Base-by-base conservation (phyloP, 768 basidiomycete genomes). In the Pholiota conissans region DNA sequence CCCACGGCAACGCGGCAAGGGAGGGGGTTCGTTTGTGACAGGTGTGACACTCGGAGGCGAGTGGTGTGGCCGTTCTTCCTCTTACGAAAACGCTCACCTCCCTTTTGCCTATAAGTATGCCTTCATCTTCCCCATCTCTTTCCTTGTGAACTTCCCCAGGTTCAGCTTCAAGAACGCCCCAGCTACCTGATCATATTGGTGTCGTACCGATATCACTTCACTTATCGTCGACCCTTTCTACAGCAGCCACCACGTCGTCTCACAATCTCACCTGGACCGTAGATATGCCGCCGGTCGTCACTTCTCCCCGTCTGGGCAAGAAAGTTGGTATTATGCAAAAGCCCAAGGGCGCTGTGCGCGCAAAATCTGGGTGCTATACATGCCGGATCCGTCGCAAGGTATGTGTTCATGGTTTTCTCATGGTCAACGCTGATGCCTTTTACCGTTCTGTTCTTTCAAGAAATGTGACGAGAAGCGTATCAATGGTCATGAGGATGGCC, bases 351-450 rank as follows among this genome's bases (percentile, higher is more conserved):
- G 86, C 89, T 55, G 83, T 87, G 27, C 86, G 91, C 69, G 91
- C 90, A 55, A 93, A 93, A 81, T 89, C 89, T 52, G 91, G 91
- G 62, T 93, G 91, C 71, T 93, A 91, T 75, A 93, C 91, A 56
- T 93, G 91, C 76, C 83, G 91, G 66, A 90, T 93, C 37, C 84
- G 91, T 63, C 81, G 91, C 66, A 92, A 93, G 89, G 91, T 90
- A 49, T 39, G 72, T 71, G n/a, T n/a, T 10, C 45, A 30, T 40
- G 11, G 39, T 52, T 47, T 54, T 55, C 57, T 54, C n/a, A 37
- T 34, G 29, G 28, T 27, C 56, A 46, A 32, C 49, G 58, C 58
- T 61, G 32, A 60, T 52, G 52, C 29, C 30, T 35, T n/a, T 42
- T 52, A 2, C 32, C 30, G 24, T 26, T 47, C 39, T 39, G 7